These are phyloP conservation scores for Fusarium humuli DNA, from an alignment of 2,329 filamentous ascomycete species.

Conservation along the genomic window DNA sequence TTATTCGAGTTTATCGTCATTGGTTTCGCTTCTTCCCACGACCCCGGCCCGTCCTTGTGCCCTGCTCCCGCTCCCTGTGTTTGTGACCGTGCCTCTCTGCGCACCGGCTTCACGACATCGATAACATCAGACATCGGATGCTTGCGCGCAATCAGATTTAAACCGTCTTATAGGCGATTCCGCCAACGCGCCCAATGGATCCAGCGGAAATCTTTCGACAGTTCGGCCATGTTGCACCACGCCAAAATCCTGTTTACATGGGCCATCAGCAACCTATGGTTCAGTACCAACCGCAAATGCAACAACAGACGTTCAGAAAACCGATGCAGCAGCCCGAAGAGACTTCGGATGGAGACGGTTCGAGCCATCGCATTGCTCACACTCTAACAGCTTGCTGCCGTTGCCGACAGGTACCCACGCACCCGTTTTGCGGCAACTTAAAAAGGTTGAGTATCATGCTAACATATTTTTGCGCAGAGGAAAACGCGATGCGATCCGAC, in stretches of 20 bases:
- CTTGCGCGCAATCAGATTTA: conserved; percentile 16
- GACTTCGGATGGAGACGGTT: conserved; percentile 61
- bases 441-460: conserved; percentile 22
- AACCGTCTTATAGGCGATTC: conserved; percentile 11
- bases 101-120: conserved; percentile 32
- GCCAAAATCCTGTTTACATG: conserved; percentile 51
- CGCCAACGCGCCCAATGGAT: conserved; percentile 61
- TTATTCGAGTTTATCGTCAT: conserved; percentile 10
- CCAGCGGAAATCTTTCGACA: conserved; percentile 69
- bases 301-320: conserved; percentile 48
- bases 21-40: conserved; percentile 12
- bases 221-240: conserved; percentile 59
- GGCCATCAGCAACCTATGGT: conserved; percentile 44
- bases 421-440: conserved; percentile 9
- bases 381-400: conserved; percentile 84
- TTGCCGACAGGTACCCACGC: conserved; percentile 75
- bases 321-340: conserved; percentile 53
- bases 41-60: conserved; percentile 18
- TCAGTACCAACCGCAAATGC: conserved; percentile 43
- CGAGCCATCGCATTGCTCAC: conserved; percentile 75
- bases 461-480: conserved; percentile 65
- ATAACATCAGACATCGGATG: conserved; percentile 23
- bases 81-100: conserved; percentile 29
- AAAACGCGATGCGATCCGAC: conserved; percentile 97
- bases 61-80: conserved; percentile 18